phyloP scores from a whole-genome alignment of 768 basidiomycete species.

The Suillus alpinus region DNA sequence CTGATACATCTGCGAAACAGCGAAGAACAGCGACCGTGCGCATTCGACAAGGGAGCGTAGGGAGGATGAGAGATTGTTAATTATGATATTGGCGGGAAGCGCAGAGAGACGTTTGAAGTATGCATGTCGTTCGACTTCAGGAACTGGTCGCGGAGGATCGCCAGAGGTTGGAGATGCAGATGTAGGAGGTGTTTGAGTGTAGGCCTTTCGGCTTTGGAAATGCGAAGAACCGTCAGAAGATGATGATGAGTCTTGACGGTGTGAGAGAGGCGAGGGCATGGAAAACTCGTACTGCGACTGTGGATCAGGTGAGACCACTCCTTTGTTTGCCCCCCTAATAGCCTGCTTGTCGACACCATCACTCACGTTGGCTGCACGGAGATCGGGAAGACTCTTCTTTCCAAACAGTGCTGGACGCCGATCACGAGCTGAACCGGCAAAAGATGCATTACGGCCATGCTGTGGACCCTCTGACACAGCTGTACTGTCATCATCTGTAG shows the following conservation, averaged over 20 bases:
- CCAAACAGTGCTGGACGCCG: slow-evolving; percentile 39
- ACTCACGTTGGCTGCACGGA: slow-evolving; percentile 54
- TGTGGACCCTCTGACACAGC: slow-evolving; percentile 25
- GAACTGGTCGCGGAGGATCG: slow-evolving; percentile 38
- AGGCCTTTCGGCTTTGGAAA: slow-evolving; percentile 22
- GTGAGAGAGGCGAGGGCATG: slow-evolving; percentile 39
- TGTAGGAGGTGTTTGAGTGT: slow-evolving; percentile 29
- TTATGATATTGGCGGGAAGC: slow-evolving; percentile 57
- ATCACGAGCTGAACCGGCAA: slow-evolving; percentile 38
- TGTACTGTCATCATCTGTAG: slow-evolving; percentile 43
- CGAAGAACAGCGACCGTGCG: slow-evolving; percentile 90
- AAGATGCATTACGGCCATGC: slow-evolving; percentile 53
- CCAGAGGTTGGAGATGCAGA: slow-evolving; percentile 39
- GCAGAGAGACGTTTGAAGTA: slow-evolving; percentile 94
- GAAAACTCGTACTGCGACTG: slow-evolving; percentile 29
- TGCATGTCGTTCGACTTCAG: slow-evolving; percentile 79
- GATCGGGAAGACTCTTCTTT: slow-evolving; percentile 88
- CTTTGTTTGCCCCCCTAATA: slow-evolving; percentile 20
- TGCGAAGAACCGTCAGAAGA: slow-evolving; percentile 29
- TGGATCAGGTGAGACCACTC: slow-evolving; percentile 1
- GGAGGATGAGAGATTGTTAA: slow-evolving; percentile 65
- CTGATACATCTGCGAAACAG: slow-evolving; percentile 87
- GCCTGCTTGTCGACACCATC: slow-evolving; percentile 21
- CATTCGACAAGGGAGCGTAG: slow-evolving; percentile 76
- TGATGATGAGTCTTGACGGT: slow-evolving; percentile 48